Percentiles rank a stretch among this genome's conserved stretches.
These are phyloP conservation scores for Carex kokanica DNA, from an alignment of 176 grass and related monocot genomes.

Conservation along the genomic window DNA sequence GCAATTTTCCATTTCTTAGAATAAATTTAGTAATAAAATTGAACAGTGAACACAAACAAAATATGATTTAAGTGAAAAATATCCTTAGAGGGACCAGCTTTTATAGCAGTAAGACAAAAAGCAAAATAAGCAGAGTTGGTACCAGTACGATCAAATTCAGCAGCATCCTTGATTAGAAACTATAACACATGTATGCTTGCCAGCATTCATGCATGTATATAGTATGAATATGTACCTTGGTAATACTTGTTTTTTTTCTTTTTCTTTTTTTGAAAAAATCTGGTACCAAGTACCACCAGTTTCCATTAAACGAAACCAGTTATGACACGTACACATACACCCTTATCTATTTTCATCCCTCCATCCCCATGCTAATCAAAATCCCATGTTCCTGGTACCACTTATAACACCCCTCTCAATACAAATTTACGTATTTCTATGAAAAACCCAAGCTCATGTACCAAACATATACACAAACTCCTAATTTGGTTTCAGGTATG, in stretches of 20 bases:
- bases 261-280: background rate
- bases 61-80: constrained; percentile 8
- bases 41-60: background rate
- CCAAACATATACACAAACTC: background rate
- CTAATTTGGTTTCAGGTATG: background rate
- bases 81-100: background rate
- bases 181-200: background rate
- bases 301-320: background rate
- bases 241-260: background rate
- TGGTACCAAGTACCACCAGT: background rate
- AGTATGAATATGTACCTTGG: background rate
- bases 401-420: background rate
- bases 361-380: background rate
- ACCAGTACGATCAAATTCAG: background rate
- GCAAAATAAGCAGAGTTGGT: background rate
- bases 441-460: background rate
- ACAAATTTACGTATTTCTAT: background rate
- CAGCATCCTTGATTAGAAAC: background rate
- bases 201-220: background rate
- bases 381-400: background rate
- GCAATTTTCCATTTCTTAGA: constrained; percentile 20
- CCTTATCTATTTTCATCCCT: background rate
- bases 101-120: background rate
- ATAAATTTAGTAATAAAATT: background rate
- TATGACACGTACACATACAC: background rate